Evolutionary conservation across 768 basidiomycete species (phyloP), one percentile per base, ranked within the genome.

Genomic region (Boletus edulis): DNA sequence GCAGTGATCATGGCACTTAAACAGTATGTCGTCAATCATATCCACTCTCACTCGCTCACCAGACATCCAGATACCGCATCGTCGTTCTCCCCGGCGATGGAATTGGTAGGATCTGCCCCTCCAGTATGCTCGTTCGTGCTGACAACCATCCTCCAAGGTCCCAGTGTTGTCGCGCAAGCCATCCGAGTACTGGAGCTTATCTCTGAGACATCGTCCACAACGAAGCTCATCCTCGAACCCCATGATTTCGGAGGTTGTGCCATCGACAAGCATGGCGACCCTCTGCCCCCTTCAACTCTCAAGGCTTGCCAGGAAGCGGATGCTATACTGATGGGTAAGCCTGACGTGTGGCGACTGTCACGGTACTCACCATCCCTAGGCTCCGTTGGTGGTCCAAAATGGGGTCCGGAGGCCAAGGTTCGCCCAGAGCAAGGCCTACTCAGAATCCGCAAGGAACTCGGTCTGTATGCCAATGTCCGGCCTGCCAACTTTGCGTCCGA

Each of bases 321-420:
- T 74, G 97, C 96, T 15, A 91, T 99, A 61, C 78, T 99, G 31
- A 86, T 99, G 84, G 97, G 97, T 94, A 64, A 46, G 80, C 63
- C 8, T 22, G 31, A 47, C 40, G n/a, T n/a, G 9, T 20, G 27
- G 15, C 22, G 2, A 38, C 35, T 1, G 17, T 39, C n/a, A 18
- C 18, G 3, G 4, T 37, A 39, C 54, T 60, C 39, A 65, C 43
- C 49, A 34, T 40, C 20, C n/a, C 17, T 53, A 98, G 96, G 96
- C 61, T 88, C 96, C 18, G 91, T 98, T 61, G 97, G 97, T 55
- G 97, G 97, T n/a, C 97, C 97, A 14, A 98, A 98, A 74, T 99
- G 97, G 97, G 95, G 94, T 46, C 89, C 95, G 3, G 82, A 86
- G 53, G 81, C 83, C 56, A 87, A 88, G 70, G 84, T 98, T 51